Percentiles rank a stretch among this genome's conserved stretches.
phyloP scores from a whole-genome alignment of 805 yeast genomes.

The Sporopachydermia lactativora region DNA sequence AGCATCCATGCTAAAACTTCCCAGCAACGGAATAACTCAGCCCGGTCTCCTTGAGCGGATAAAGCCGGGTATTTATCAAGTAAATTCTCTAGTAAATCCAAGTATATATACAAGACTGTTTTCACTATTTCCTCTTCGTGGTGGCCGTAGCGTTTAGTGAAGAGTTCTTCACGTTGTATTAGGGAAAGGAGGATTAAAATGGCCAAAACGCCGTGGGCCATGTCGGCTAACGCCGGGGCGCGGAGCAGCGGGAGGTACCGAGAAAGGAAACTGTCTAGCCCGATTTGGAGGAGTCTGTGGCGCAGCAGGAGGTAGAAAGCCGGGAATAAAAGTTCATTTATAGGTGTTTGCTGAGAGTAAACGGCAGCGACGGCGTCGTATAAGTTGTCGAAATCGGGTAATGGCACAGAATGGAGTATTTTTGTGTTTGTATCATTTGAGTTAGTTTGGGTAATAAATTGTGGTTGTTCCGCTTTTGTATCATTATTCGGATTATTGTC shows the following conservation, averaged over 20 bases:
- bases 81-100: not conserved
- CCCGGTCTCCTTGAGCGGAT: no score
- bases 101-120: not conserved
- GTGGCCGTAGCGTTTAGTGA: not conserved
- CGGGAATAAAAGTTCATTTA: not conserved
- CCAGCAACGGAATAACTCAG: not conserved
- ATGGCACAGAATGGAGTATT: not conserved
- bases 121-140: not conserved
- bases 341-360: not conserved
- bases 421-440: no score
- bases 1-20: not conserved
- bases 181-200: not conserved
- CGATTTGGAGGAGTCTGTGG: not conserved
- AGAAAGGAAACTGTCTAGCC: not conserved
- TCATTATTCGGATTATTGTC: not conserved
- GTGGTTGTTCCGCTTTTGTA: not conserved
- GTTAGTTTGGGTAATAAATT: no score
- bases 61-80: not conserved
- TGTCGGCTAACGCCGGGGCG: not conserved
- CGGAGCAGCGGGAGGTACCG: not conserved
- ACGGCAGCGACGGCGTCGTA: not conserved
- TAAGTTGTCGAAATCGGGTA: not conserved
- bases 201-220: not conserved
- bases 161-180: not conserved
- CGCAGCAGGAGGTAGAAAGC: not conserved